Evolutionary conservation across 1,139 yeast genomes (phyloP).

Genomic region (Zygosaccharomyces pseudobailii): DNA sequence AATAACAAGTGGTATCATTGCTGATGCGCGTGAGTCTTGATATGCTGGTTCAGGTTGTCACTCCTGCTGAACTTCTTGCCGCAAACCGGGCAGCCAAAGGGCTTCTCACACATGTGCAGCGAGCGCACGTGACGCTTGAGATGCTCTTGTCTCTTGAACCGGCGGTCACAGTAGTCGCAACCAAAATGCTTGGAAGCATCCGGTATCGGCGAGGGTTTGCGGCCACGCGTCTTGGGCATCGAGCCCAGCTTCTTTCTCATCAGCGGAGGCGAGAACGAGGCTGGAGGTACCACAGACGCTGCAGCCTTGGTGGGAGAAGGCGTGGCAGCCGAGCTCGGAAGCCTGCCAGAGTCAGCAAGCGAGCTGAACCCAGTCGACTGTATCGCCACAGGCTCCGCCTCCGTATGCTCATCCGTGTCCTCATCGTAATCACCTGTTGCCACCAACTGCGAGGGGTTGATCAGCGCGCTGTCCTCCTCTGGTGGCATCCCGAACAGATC

Average conservation of each 20-base stretch:
- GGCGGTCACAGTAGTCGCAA: slow-evolving; percentile 46
- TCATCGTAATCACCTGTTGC: slow-evolving; percentile 5
- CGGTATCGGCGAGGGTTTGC: slow-evolving; percentile 38
- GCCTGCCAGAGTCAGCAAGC: background rate
- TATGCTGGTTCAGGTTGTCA: slow-evolving; percentile 72
- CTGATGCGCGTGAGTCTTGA: slow-evolving; percentile 50
- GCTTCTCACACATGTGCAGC: slow-evolving; percentile 69
- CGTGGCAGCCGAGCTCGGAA: background rate
- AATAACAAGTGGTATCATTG: slow-evolving; percentile 4
- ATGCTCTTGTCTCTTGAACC: slow-evolving; percentile 77
- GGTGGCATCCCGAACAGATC: background rate
- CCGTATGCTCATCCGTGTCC: slow-evolving; percentile 7
- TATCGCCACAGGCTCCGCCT: slow-evolving; percentile 9
- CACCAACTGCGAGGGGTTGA: slow-evolving; percentile 11
- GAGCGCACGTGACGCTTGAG: slow-evolving; percentile 72
- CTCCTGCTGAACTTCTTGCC: slow-evolving; percentile 69
- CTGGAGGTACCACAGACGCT: background rate
- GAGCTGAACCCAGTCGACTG: slow-evolving; percentile 9
- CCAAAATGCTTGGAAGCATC: slow-evolving; percentile 38
- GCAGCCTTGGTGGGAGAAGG: background rate
- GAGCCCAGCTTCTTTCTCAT: slow-evolving; percentile 15
- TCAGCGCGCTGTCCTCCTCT: slow-evolving; percentile 1
- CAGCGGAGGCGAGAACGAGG: slow-evolving; percentile 5
- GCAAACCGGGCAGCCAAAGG: slow-evolving; percentile 67
- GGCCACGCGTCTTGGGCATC: slow-evolving; percentile 36